Percentiles rank a stretch among this genome's conserved stretches.
Conservation (phyloP, 2,329 filamentous ascomycete species). For the Xylariaceae sp. region DNA sequence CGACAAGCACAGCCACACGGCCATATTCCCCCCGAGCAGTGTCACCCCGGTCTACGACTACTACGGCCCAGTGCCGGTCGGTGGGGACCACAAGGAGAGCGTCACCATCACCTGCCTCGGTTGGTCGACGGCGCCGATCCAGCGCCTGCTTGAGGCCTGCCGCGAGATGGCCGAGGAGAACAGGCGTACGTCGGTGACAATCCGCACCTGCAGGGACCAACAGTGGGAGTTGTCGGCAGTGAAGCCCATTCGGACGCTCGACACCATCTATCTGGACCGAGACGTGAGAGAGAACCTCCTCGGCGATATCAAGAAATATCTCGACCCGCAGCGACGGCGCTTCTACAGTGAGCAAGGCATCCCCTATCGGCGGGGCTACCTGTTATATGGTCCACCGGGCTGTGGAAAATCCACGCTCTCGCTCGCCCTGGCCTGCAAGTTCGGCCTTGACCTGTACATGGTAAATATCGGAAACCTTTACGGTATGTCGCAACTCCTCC, state of each 20-base stretch:
- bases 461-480: constrained; percentile 55
- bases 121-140: constrained; percentile 30
- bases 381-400: constrained; percentile 67
- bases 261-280: constrained; percentile 35
- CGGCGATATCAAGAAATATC: constrained; percentile 62
- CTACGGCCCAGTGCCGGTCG: background rate
- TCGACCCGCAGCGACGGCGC: constrained; percentile 41
- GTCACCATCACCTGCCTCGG: constrained; percentile 33
- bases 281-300: constrained; percentile 57
- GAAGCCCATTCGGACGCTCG: constrained; percentile 29
- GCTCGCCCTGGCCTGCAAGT: constrained; percentile 62
- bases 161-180: constrained; percentile 31
- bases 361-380: constrained; percentile 67
- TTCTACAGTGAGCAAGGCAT: constrained; percentile 72
- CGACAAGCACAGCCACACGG: background rate
- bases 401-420: constrained; percentile 71
- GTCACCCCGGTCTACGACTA: background rate
- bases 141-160: constrained; percentile 28
- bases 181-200: constrained; percentile 32
- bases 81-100: constrained; percentile 1
- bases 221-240: constrained; percentile 35
- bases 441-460: constrained; percentile 71
- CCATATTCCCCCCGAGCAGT: background rate
- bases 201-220: constrained; percentile 29
- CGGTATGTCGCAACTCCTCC: constrained; percentile 1